Evolutionary conservation across 192 early-diverging fungal species (phyloP), one percentile per base, ranked within the genome.

Genomic region (Gigaspora rosea): DNA sequence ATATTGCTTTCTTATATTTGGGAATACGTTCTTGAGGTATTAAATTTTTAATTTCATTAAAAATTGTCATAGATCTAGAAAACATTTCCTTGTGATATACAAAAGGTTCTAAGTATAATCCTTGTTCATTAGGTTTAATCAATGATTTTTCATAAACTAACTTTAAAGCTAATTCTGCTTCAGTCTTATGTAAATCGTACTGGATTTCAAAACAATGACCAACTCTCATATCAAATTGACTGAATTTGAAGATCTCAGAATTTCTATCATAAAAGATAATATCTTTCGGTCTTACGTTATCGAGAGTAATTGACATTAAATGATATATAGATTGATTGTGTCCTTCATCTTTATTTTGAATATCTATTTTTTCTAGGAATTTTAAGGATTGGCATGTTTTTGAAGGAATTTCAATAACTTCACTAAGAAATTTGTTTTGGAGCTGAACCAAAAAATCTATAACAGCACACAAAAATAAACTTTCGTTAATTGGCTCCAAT

Each of bases 1-100:
- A 46, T 12, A 32, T 12, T 9, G 36, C 18, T 51, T 64, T 57
- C 20, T 65, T n/a, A 22, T 41, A 35, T 3, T 61, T 15, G 18
- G 61, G 49, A 56, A 78, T 70, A 15, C 8, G 20, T 33, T 49
- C 8, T 71, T 78, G 77, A 18, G 70, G 70, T 0, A 78, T 73
- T 36, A 62, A 8, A 54, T 16, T 10, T 51, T 78, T 73, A 35
- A 78, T 57, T 10, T 78, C 71, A 8, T 46, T 27, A 6, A 73
- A 10, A 16, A 78, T 72, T 20, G n/a, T 73, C 70, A 73, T 58
- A 6, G 57, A 62, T 36, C 62, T 35, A 6, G 36, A 52, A 27
- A 78, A 78, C 32, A 78, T 36, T 52, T 78, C 77, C 69, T 48
- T 73, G 15, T 73, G 77, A 66, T 73, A 78, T 13, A 35, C 57